Conservation (phyloP, 768 basidiomycete genomes). For the Daedaleopsis sinensis region DNA sequence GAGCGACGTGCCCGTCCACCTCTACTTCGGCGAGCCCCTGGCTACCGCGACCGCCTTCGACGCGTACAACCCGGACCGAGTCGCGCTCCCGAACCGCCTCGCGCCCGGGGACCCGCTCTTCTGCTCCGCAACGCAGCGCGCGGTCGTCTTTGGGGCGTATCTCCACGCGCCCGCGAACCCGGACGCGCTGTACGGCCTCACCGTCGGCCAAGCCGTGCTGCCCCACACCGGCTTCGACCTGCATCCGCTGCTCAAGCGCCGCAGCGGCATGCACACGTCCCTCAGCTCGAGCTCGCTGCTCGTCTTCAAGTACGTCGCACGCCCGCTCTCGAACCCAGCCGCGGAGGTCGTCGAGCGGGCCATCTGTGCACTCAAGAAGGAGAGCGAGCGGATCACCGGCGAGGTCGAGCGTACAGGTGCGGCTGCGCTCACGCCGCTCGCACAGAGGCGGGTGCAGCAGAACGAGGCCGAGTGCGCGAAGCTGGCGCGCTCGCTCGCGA, state of each 20-base stretch:
- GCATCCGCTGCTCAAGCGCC: conserved; percentile 14
- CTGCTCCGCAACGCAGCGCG: conserved; percentile 17
- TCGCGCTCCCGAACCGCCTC: conserved; percentile 7
- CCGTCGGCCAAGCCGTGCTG: conserved; percentile 19
- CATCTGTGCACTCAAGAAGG: conserved; percentile 6
- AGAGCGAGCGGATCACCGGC: conserved; percentile 1
- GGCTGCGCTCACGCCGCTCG: not conserved
- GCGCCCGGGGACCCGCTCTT: conserved; percentile 19
- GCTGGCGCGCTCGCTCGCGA: conserved; percentile 10
- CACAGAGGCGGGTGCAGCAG: conserved; percentile 8
- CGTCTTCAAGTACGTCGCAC: conserved; percentile 11
- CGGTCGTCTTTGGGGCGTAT: conserved; percentile 12
- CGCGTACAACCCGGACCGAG: conserved; percentile 18
- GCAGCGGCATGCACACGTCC: conserved; percentile 5
- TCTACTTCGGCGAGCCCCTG: conserved; percentile 23
- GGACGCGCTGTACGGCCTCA: conserved; percentile 14
- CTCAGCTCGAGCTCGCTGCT: conserved; percentile 14
- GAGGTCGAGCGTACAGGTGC: not conserved
- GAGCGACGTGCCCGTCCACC: conserved; percentile 18
- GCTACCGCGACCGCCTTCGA: conserved; percentile 17
- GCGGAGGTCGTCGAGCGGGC: conserved; percentile 12
- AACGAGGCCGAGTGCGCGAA: conserved; percentile 4
- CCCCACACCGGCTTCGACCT: conserved; percentile 10
- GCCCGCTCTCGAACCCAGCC: conserved; percentile 14
- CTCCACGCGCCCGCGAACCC: conserved; percentile 11